Percentiles rank a stretch among this genome's conserved stretches.
Evolutionary conservation across 768 basidiomycete species (phyloP).

Genomic region (Boletus vinaceobasis): DNA sequence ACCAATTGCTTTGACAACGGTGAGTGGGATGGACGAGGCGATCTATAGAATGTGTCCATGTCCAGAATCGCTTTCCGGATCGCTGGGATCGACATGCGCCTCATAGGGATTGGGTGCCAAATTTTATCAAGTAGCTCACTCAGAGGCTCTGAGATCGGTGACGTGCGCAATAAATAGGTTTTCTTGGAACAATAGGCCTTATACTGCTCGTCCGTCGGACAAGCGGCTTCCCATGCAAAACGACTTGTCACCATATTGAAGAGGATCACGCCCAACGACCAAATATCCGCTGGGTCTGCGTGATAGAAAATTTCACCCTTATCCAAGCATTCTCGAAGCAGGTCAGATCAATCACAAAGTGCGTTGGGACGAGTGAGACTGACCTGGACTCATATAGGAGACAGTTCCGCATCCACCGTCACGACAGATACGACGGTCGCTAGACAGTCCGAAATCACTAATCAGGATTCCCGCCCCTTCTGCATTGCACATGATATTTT

Average conservation of each 20-base stretch:
- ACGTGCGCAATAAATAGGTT: background rate
- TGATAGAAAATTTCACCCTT: slow-evolving; percentile 29
- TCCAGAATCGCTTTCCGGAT: slow-evolving; percentile 13
- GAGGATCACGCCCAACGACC: slow-evolving; percentile 78
- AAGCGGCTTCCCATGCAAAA: slow-evolving; percentile 19
- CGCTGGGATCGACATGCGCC: slow-evolving; percentile 16
- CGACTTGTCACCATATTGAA: slow-evolving; percentile 73
- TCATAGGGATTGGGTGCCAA: slow-evolving; percentile 11
- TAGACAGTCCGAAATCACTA: slow-evolving; percentile 77
- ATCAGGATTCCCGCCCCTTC: slow-evolving; percentile 55
- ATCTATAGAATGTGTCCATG: slow-evolving; percentile 15
- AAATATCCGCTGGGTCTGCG: slow-evolving; percentile 46
- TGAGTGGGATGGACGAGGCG: background rate
- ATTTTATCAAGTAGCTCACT: slow-evolving; percentile 9
- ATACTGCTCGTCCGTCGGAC: background rate
- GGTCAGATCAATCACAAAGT: slow-evolving; percentile 4
- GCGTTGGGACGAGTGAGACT: slow-evolving; percentile 19
- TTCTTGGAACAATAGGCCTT: background rate
- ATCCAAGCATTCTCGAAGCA: slow-evolving; percentile 52
- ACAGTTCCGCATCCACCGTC: slow-evolving; percentile 60
- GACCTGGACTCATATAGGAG: slow-evolving; percentile 71
- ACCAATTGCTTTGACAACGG: background rate
- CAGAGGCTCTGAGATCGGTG: slow-evolving; percentile 10
- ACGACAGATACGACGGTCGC: slow-evolving; percentile 37
- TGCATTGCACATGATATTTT: slow-evolving; percentile 65